Percentiles rank a stretch among this genome's conserved stretches.
Evolutionary conservation across 1,284 basidiomycete species (phyloP).

Genomic region (Trichosporon sp.): DNA sequence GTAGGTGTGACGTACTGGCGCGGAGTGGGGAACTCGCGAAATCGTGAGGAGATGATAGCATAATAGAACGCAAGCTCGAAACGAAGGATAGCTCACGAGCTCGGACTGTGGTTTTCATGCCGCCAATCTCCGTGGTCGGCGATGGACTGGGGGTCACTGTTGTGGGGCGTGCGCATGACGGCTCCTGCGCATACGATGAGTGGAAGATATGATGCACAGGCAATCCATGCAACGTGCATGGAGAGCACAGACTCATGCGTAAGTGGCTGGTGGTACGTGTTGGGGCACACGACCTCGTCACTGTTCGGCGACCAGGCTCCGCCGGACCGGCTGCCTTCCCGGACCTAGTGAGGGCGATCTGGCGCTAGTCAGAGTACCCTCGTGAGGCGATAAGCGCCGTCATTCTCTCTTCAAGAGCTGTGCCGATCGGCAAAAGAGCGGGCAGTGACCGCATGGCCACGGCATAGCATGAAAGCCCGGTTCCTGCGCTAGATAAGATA

Average conservation of each 20-base stretch:
- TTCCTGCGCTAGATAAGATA: constrained; percentile 3
- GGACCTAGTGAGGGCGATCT: background rate
- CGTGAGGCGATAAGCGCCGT: background rate
- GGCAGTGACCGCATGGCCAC: background rate
- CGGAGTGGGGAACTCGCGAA: background rate
- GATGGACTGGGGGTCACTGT: background rate
- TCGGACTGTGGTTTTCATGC: background rate
- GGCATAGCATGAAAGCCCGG: background rate
- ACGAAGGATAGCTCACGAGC: background rate
- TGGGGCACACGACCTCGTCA: background rate
- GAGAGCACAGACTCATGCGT: background rate
- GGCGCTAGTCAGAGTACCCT: background rate
- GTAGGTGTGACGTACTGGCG: too few relatives aligned
- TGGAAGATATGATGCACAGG: background rate
- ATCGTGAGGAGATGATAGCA: background rate
- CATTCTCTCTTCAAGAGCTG: background rate
- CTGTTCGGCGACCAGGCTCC: background rate
- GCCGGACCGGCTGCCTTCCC: background rate
- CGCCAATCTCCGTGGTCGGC: background rate
- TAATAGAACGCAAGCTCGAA: too few relatives aligned
- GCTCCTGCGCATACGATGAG: background rate
- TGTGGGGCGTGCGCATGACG: background rate
- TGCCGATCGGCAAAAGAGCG: background rate
- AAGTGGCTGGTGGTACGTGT: background rate
- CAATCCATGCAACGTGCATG: background rate